Conservation (phyloP, 2,329 filamentous ascomycete species). For the Penicillium sp. region DNA sequence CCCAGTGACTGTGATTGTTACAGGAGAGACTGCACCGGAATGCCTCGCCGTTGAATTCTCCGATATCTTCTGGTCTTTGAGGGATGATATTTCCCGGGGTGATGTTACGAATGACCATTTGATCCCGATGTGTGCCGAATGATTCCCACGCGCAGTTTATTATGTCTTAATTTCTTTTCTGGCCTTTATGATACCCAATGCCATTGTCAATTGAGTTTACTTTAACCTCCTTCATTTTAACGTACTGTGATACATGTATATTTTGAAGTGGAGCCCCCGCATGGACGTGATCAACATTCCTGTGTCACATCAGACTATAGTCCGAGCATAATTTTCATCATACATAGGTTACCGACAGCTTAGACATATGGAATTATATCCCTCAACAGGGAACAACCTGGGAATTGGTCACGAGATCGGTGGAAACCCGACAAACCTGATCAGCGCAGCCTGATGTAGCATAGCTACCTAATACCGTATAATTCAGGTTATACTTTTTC, state of each 20-base stretch:
- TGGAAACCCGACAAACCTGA: neutral
- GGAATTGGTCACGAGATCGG: neutral
- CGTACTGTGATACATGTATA: neutral
- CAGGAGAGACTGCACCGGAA: constrained; percentile 6
- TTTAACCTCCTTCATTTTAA: neutral
- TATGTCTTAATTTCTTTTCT: neutral
- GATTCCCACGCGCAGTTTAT: neutral
- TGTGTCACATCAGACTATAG: constrained; percentile 5
- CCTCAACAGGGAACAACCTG: neutral
- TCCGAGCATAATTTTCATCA: constrained; percentile 1
- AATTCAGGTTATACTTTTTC: neutral
- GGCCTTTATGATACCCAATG: constrained; percentile 17
- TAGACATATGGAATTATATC: neutral
- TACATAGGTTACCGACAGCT: neutral
- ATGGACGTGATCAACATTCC: neutral
- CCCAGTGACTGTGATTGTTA: constrained; percentile 27
- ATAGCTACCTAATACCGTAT: neutral
- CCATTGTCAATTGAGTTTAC: constrained; percentile 2
- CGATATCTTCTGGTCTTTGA: constrained; percentile 16
- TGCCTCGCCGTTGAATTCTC: constrained; percentile 3
- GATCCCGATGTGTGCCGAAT: constrained; percentile 14
- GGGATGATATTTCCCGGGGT: neutral
- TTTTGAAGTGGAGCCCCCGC: neutral
- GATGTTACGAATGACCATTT: constrained; percentile 8
- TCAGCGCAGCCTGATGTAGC: neutral